These are phyloP conservation scores for Atkinsonella hypoxylon DNA, from an alignment of 2,329 filamentous ascomycete species.

Conservation along the genomic window DNA sequence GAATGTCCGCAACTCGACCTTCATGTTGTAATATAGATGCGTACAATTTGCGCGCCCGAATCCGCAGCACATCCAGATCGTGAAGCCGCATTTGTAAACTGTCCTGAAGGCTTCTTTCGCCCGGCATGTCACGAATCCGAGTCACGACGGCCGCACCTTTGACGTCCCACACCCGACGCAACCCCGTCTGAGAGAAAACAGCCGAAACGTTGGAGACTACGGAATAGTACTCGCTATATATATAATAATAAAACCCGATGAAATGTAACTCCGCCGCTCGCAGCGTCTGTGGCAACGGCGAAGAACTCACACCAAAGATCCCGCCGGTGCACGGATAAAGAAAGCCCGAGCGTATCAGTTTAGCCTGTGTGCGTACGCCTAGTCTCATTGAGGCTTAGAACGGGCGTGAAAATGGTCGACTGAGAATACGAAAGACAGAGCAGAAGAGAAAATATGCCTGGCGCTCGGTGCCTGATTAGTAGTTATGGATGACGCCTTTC, in stretches of 20 bases:
- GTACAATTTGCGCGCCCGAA: conserved; percentile 29
- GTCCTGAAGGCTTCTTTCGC: conserved; percentile 4
- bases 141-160: conserved; percentile 26
- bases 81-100: conserved; percentile 29
- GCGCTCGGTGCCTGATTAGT: too few species aligned
- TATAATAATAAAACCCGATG: too few species aligned
- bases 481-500: too few species aligned
- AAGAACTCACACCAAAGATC: not conserved
- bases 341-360: not conserved
- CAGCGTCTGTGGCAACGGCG: not conserved
- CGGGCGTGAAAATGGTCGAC: too few species aligned
- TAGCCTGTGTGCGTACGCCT: too few species aligned
- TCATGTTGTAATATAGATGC: conserved; percentile 31
- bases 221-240: too few species aligned
- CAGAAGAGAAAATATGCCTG: too few species aligned
- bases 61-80: conserved; percentile 31
- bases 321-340: not conserved
- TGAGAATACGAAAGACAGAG: too few species aligned
- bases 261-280: too few species aligned
- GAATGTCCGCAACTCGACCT: conserved; percentile 23
- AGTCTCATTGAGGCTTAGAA: too few species aligned
- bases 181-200: conserved; percentile 33
- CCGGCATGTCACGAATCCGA: conserved; percentile 7
- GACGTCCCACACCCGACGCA: conserved; percentile 30
- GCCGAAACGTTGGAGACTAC: conserved; percentile 26